phyloP scores from a whole-genome alignment of 805 yeast genomes.

The Candida chauliodis region DNA sequence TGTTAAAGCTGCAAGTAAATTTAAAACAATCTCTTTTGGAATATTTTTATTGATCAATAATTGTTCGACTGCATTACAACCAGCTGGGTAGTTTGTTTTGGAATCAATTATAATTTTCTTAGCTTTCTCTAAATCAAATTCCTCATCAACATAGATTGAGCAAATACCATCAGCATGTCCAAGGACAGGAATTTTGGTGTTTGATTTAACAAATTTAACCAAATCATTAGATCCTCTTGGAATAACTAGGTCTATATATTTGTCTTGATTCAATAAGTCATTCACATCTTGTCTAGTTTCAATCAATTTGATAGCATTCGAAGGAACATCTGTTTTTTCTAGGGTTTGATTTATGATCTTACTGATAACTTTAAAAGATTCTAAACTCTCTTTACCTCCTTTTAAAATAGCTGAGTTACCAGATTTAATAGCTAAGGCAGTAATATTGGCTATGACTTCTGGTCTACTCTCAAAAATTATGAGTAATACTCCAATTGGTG shows the following conservation, averaged over 20 bases:
- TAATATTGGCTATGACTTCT: constrained; percentile 96
- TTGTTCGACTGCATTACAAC: constrained; percentile 96
- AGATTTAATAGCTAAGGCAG: constrained; percentile 92
- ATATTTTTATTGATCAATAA: constrained; percentile 55
- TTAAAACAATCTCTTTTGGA: constrained; percentile 23
- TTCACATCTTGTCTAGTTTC: constrained; percentile 88
- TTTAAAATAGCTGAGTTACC: constrained; percentile 96
- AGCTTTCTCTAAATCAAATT: constrained; percentile 77
- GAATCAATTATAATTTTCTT: constrained; percentile 74
- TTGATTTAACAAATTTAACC: constrained; percentile 79
- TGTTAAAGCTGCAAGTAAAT: constrained; percentile 41
- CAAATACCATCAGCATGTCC: constrained; percentile 99
- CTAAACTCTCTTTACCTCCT: constrained; percentile 91
- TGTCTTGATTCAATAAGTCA: constrained; percentile 78
- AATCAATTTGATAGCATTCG: constrained; percentile 78
- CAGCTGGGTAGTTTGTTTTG: constrained; percentile 96
- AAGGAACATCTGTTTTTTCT: constrained; percentile 68
- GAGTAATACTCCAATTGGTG: constrained; percentile 91
- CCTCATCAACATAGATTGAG: constrained; percentile 76
- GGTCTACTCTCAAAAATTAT: constrained; percentile 97
- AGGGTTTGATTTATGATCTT: constrained; percentile 62
- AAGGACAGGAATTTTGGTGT: constrained; percentile 91
- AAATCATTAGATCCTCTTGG: constrained; percentile 97
- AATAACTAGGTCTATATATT: constrained; percentile 88
- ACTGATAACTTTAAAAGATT: constrained; percentile 83